A percentile compares a stretch with the other conserved stretches of the same genome.
These are phyloP conservation scores for Encephalitozoon cuniculi DNA, from an alignment of 371 early-diverging fungal species.

Conservation along the genomic window DNA sequence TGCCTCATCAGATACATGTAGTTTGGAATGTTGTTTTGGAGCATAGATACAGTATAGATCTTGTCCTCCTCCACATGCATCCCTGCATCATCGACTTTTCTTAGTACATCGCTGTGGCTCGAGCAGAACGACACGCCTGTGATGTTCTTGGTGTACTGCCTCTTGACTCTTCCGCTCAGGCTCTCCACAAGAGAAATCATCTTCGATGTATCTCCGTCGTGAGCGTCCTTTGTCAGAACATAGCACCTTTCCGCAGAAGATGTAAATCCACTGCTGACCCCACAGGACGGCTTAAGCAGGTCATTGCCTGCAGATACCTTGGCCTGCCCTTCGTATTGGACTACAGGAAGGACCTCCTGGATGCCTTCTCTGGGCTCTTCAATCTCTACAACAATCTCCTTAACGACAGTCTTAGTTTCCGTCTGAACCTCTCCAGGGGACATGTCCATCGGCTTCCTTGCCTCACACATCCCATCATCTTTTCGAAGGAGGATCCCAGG, in stretches of 20 bases:
- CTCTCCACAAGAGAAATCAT: not conserved
- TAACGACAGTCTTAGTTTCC: not conserved
- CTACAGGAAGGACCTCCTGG: not conserved
- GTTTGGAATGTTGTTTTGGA: slow-evolving; percentile 28
- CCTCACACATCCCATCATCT: not conserved
- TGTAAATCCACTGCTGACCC: not conserved
- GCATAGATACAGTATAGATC: not conserved
- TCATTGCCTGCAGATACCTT: not conserved
- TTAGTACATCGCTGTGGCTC: not conserved
- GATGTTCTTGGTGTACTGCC: not conserved
- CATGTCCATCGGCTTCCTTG: not conserved
- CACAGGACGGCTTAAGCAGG: not conserved
- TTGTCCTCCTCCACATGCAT: slow-evolving; percentile 35
- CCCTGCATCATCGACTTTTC: not conserved
- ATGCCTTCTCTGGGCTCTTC: not conserved
- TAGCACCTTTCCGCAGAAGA: not conserved
- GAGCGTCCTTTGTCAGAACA: not conserved
- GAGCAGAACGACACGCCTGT: not conserved
- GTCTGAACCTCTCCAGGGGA: not conserved
- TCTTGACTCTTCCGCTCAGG: not conserved
- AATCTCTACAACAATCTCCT: not conserved
- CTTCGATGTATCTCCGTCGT: not conserved
- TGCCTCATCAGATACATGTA: slow-evolving; percentile 46
- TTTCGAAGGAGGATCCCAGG: not conserved
- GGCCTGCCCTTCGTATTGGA: not conserved